phyloP scores from a whole-genome alignment of 2,329 filamentous ascomycete genomes.

The Blastomyces silverae region DNA sequence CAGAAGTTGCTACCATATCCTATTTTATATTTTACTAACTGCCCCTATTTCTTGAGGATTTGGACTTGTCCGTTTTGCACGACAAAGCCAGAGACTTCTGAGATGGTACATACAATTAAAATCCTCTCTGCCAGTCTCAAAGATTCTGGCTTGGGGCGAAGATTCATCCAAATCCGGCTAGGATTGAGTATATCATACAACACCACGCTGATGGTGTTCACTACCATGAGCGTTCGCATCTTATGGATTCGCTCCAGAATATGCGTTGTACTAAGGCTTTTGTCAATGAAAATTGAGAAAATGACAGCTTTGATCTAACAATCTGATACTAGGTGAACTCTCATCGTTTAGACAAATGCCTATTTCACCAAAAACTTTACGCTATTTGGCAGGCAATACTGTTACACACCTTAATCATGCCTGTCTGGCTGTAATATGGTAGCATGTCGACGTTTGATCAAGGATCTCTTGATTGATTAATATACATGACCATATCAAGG shows the following conservation, averaged over 20 bases:
- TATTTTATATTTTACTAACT: constrained; percentile 15
- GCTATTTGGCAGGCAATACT: too few relatives aligned
- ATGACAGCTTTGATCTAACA: constrained; percentile 27
- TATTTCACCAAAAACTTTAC: neutral
- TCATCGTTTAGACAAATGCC: neutral
- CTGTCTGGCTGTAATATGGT: too few relatives aligned
- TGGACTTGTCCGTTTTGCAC: neutral
- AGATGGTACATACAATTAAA: constrained; percentile 25
- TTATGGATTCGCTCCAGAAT: constrained; percentile 32
- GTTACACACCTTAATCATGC: too few relatives aligned
- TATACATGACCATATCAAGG: too few relatives aligned
- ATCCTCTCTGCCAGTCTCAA: constrained; percentile 25
- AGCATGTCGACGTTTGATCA: too few relatives aligned
- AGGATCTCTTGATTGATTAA: too few relatives aligned
- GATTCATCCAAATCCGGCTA: constrained; percentile 29
- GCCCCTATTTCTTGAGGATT: neutral
- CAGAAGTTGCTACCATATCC: constrained; percentile 25
- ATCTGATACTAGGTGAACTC: constrained; percentile 17
- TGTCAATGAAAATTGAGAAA: constrained; percentile 29
- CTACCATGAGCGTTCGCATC: constrained; percentile 31
- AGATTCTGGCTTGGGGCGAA: constrained; percentile 26
- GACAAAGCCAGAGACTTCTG: neutral
- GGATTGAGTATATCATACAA: constrained; percentile 39
- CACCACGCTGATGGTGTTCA: constrained; percentile 33
- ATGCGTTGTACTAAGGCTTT: constrained; percentile 30